Evolutionary conservation across 225 moss, liverwort and hornwort genomes (phyloP), one percentile per base, ranked within the genome.

Genomic region (Sphagnum tenellum): DNA sequence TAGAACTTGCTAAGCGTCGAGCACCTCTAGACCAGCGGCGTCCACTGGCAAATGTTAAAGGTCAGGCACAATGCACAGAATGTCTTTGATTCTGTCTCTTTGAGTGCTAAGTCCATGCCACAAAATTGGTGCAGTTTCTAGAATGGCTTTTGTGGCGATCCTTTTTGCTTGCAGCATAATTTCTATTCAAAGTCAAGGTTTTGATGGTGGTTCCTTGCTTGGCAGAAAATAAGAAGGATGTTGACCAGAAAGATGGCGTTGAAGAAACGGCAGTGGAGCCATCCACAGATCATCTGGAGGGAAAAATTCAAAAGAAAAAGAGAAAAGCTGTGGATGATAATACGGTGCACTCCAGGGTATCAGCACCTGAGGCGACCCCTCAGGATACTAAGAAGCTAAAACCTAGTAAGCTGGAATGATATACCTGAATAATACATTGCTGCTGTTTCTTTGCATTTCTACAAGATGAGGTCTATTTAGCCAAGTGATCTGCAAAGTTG

Each of bases 1-100:
- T 98, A 45, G 93, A 98, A 69, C 68, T 93, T 71, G 98, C 98
- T 4, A 98, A 87, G 75, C 90, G 98, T 49, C 85, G 98, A 62
- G 85, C 93, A 70, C 93, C 98, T 57, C 64, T 93, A 57, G 82
- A 87, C 70, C 62, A 82, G 49, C 81, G 98, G 67, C 88, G 77
- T 69, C 90, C 77, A 60, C 82, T 80, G 67, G 76, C 75, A 72
- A 85, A 85, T 70, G 69, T 66, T 46, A 75, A 81, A 84, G 73
- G 84, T 78, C 6, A 56, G 62, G 14, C 45, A 29, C 11, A 50
- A 29, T 29, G 29, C 29, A 29, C 29, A 29, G 29, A 29, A 29
- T 29, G 29, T 29, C 29, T 29, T 29, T 29, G 29, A 29, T 29
- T 29, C 29, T 29, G 29, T 29, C 29, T 29, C 29, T 29, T 29